Evolutionary conservation across 2,329 filamentous ascomycete genomes (phyloP).

Genomic region (Alternaria metachromatica): DNA sequence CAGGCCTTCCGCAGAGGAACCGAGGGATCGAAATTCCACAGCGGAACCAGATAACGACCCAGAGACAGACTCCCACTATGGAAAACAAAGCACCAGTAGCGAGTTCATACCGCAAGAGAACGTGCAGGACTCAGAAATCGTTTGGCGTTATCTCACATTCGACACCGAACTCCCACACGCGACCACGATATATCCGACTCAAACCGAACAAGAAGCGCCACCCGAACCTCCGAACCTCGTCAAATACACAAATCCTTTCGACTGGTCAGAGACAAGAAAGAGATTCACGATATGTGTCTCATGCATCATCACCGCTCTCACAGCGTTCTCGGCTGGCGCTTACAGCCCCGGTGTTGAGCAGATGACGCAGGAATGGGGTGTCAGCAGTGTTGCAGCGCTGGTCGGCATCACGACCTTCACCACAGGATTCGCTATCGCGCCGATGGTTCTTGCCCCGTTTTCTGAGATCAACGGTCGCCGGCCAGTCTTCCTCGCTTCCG

Average conservation of each 20-base stretch:
- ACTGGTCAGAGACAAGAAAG: conserved; percentile 75
- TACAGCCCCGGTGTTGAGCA: conserved; percentile 74
- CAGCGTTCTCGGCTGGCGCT: conserved; percentile 81
- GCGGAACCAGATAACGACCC: conserved; percentile 12
- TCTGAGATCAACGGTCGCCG: conserved; percentile 87
- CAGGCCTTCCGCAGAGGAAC: not conserved
- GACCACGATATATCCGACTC: conserved; percentile 45
- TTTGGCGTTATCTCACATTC: conserved; percentile 67
- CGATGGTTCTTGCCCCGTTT: conserved; percentile 88
- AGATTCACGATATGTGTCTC: conserved; percentile 73
- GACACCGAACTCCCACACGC: conserved; percentile 64
- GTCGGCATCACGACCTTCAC: conserved; percentile 84
- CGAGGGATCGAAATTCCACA: conserved; percentile 16
- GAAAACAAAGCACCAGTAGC: conserved; percentile 17
- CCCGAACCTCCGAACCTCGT: conserved; percentile 70
- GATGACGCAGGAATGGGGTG: conserved; percentile 70
- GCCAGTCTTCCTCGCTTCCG: conserved; percentile 79
- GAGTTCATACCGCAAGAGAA: conserved; percentile 14
- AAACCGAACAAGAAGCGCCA: conserved; percentile 46
- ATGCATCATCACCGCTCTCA: conserved; percentile 76
- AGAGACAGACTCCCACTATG: conserved; percentile 22
- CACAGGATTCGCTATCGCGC: conserved; percentile 74
- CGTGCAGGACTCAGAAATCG: conserved; percentile 47
- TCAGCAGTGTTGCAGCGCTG: conserved; percentile 70
- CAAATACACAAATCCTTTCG: conserved; percentile 72